Conservation (phyloP, 768 basidiomycete genomes). For the Astraeus odoratus region DNA sequence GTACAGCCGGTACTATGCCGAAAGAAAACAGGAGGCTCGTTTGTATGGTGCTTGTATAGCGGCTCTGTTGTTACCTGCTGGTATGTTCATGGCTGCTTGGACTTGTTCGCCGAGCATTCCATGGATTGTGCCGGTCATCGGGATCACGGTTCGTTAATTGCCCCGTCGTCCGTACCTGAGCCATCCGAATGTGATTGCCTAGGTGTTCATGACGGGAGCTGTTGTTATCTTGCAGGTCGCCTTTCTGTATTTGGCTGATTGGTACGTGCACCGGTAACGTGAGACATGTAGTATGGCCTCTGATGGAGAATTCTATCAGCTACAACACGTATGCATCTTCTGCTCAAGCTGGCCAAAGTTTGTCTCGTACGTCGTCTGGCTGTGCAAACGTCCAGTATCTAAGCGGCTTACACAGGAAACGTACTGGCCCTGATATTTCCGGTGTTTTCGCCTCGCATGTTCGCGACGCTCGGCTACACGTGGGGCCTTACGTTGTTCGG, state of each 20-base stretch:
- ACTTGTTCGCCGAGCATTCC: slow-evolving; percentile 45
- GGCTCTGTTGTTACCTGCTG: slow-evolving; percentile 41
- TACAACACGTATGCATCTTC: slow-evolving; percentile 54
- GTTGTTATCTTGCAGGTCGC: slow-evolving; percentile 46
- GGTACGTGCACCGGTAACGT: slow-evolving; percentile 24
- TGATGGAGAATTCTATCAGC: slow-evolving; percentile 16
- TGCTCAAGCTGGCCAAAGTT: slow-evolving; percentile 53
- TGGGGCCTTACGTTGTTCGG: slow-evolving; percentile 52
- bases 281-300: neutral
- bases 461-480: slow-evolving; percentile 39
- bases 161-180: neutral
- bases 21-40: slow-evolving; percentile 43
- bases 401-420: slow-evolving; percentile 28
- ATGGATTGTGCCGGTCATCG: slow-evolving; percentile 40
- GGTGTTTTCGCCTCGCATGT: slow-evolving; percentile 54
- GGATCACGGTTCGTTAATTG: slow-evolving; percentile 2
- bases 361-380: slow-evolving; percentile 34
- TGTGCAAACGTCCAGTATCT: too few relatives aligned
- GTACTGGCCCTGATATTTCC: slow-evolving; percentile 44
- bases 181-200: neutral
- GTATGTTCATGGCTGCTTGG: slow-evolving; percentile 68
- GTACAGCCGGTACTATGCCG: slow-evolving; percentile 14
- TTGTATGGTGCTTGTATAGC: slow-evolving; percentile 48
- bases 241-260: slow-evolving; percentile 52
- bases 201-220: slow-evolving; percentile 41